Evolutionary conservation across 768 basidiomycete species (phyloP), one percentile per base, ranked within the genome.

Genomic region (Phlebiopsis flavidoalba): DNA sequence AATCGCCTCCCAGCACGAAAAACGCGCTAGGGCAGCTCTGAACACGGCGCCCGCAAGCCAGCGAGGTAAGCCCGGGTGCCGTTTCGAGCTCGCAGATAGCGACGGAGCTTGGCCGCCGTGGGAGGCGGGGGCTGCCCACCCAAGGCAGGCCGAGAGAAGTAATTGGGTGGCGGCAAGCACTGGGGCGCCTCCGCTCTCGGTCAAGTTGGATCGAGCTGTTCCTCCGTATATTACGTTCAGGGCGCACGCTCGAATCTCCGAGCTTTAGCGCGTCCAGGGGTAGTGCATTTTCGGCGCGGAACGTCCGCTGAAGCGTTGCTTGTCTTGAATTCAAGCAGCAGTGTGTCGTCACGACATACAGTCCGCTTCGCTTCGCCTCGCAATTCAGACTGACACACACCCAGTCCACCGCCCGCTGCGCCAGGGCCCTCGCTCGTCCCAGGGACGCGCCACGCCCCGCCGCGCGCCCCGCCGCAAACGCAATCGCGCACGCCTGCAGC

Each of bases 401-500:
- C n/a, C n/a, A n/a, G n/a, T n/a, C n/a, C n/a, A n/a, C n/a, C n/a
- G n/a, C n/a, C n/a, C n/a, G n/a, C n/a, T n/a, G n/a, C n/a, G n/a
- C n/a, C n/a, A n/a, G n/a, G 26, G 47, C n/a, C 57, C 33, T 58
- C 48, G 24, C 45, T 49, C 35, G 60, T 26, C 21, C 24, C 54
- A 54, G 26, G 53, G n/a, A n/a, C n/a, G n/a, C n/a, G n/a, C n/a
- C n/a, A n/a, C n/a, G n/a, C n/a, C n/a, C 56, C 55, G 46, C 55
- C 55, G 50, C 60, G 60, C 55, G 55, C n/a, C n/a, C n/a, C n/a
- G n/a, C n/a, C n/a, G n/a, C n/a, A n/a, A n/a, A n/a, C n/a, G n/a
- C 60, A 51, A 47, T 52, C 49, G 48, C 49, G 55, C 40, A 12
- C 53, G 40, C 48, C 63, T 52, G 53, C 60, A 60, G 49, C 63